A percentile compares a stretch with the other conserved stretches of the same genome.
Conservation (phyloP, 768 basidiomycete genomes). For the Boletus tomentosulus region DNA sequence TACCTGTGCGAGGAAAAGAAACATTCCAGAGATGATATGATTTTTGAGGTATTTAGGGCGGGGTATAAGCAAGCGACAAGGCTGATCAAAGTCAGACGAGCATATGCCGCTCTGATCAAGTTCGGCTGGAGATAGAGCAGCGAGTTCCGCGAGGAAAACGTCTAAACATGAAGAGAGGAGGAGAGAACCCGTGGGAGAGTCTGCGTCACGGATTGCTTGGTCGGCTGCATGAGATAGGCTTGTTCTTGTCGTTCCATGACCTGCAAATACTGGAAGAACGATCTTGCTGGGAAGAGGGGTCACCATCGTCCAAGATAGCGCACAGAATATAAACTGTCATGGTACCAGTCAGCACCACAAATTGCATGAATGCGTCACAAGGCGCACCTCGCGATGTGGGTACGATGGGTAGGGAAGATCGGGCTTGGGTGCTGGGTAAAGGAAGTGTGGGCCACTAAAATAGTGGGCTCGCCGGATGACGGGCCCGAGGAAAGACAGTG, state of each 20-base stretch:
- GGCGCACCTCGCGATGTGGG: constrained; percentile 3
- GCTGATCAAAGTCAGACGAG: constrained; percentile 41
- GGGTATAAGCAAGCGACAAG: constrained; percentile 38
- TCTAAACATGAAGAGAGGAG: constrained; percentile 50
- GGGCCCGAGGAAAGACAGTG: constrained; percentile 15
- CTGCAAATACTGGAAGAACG: constrained; percentile 50
- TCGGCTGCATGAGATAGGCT: constrained; percentile 31
- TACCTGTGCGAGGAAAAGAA: constrained; percentile 48
- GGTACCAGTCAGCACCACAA: not conserved
- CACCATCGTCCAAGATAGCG: constrained; percentile 4
- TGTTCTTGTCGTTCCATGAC: constrained; percentile 45
- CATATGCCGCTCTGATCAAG: constrained; percentile 36
- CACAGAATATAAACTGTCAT: not conserved
- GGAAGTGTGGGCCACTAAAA: constrained; percentile 8
- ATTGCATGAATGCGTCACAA: not conserved
- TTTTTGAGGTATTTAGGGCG: constrained; percentile 38
- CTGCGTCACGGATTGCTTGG: constrained; percentile 41
- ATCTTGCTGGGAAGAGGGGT: constrained; percentile 6
- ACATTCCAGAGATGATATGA: constrained; percentile 45
- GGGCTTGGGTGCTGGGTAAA: not conserved
- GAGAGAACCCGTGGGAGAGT: constrained; percentile 37
- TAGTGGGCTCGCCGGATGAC: constrained; percentile 6
- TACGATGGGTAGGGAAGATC: not conserved
- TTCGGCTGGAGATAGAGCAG: constrained; percentile 38
- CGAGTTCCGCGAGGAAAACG: constrained; percentile 47